Base-by-base conservation (phyloP, 2,329 filamentous ascomycete genomes). In the Penicillium vulpinum region DNA sequence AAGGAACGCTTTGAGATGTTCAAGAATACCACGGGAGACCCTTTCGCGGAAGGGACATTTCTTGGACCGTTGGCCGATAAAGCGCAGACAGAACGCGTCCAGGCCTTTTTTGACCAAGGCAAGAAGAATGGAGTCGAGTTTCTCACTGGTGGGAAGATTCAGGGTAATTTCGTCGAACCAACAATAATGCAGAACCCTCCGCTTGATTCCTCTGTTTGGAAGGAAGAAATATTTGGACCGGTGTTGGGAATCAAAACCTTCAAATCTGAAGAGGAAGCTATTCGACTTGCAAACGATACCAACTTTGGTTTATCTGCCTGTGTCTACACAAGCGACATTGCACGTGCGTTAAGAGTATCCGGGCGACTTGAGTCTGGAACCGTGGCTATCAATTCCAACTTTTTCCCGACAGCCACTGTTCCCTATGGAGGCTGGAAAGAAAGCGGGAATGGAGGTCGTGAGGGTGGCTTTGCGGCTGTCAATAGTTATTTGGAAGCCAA, bases 1-100 rank as follows among this genome's bases (percentile, higher is more conserved):
- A 91, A 89, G 84, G 81, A 84, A 77, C 85, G 89, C 41, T 87
- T 22, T 9, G 33, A 11, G 29, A 6, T 15, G 33, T 36, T 31
- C 29, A 13, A 13, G 11, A 13, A 13, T 3, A 4, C 29, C 11
- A 31, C 13, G 29, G 29, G 29, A 2, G 11, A 31, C 11, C 29
- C 29, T 13, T 13, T 31, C 10, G 29, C 29, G 9, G 5, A 31
- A 13, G 29, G 4, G 11, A 31, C 29, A 13, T 13, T 13, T 13
- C 29, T 31, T 11, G 29, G 29, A 4, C 29, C 29, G 10, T 13
- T 31, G 11, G 29, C 11, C 5, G 29, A 31, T 31, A 11, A 31
- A 13, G 11, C 11, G 3, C 29, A 31, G 5, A 31, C 29, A 13
- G 10, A 13, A 11, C 29, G 29, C 9, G 29, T 31, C 29, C 29